These are phyloP conservation scores for Colletotrichum viniferum DNA, from an alignment of 2,329 filamentous ascomycete species.

Conservation along the genomic window DNA sequence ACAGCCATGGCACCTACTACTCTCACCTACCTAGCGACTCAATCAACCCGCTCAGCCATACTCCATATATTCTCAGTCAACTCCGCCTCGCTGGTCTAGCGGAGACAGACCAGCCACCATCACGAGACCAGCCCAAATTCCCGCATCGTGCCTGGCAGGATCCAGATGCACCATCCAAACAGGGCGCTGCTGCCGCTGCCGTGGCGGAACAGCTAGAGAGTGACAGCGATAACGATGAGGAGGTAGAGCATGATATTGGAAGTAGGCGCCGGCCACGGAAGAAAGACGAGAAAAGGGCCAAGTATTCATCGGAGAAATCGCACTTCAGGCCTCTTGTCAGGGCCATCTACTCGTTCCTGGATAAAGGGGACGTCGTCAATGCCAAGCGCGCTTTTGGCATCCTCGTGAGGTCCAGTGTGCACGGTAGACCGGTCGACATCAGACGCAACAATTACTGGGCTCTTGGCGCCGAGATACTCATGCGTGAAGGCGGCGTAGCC, in stretches of 20 bases:
- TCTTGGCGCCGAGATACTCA: slow-evolving; percentile 82
- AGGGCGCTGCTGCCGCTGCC: neutral
- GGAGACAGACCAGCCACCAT: slow-evolving; percentile 49
- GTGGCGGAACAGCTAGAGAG: neutral
- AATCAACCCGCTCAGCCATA: slow-evolving; percentile 62
- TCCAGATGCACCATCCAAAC: neutral
- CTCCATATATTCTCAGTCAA: slow-evolving; percentile 55
- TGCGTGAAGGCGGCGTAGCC: slow-evolving; percentile 55
- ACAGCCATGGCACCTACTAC: neutral
- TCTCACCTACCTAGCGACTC: slow-evolving; percentile 33
- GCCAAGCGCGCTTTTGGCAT: slow-evolving; percentile 79
- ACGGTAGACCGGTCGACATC: slow-evolving; percentile 67
- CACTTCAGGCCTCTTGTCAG: slow-evolving; percentile 25
- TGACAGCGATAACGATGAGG: neutral
- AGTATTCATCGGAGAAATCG: slow-evolving; percentile 17
- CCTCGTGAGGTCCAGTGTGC: slow-evolving; percentile 54
- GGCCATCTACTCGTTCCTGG: slow-evolving; percentile 76
- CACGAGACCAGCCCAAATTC: slow-evolving; percentile 44
- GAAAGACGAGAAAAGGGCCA: slow-evolving; percentile 21
- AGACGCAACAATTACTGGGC: slow-evolving; percentile 77
- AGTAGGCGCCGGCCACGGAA: neutral
- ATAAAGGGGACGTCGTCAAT: slow-evolving; percentile 70
- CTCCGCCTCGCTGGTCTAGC: slow-evolving; percentile 58
- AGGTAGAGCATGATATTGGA: slow-evolving; percentile 22
- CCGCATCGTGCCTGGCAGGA: slow-evolving; percentile 48